Base-by-base conservation (phyloP, 129 eudicot genomes). In the Oenanthe sinensis region DNA sequence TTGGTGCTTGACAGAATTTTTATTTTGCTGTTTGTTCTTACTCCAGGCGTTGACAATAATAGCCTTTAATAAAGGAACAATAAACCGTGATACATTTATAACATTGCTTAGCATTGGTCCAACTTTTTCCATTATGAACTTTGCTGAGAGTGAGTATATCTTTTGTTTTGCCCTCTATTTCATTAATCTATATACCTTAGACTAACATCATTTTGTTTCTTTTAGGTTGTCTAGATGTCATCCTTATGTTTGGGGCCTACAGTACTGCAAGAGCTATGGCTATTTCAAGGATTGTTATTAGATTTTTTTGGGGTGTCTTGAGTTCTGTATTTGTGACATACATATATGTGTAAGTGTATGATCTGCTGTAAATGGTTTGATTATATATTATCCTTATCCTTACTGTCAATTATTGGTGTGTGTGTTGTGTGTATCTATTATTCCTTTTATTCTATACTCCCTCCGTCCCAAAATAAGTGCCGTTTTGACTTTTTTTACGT, bases 231-330 rank as follows among this genome's bases (percentile, higher is more conserved):
- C 85, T 95, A 89, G 99, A 95, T 85, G 99, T 92, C 58, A 81
- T 95, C 50, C 87, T 95, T 20, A 95, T 88, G 96, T 92, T 91
- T 79, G 99, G 99, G 81, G 99, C 99, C 54, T 95, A 95, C 86
- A 88, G 91, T 71, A 92, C 92, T 45, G 92, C 96, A 39, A 87
- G 99, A 85, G 97, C 90, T 78, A 90, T 96, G 97, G 99, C 99
- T 43, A 88, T 96, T 62, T 92, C 97, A 43, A 90, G 99, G 85
- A 87, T 96, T 82, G 77, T 96, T 81, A 92, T 96, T 71, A 88
- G 99, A 90, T 87, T 96, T 82, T 87, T 90, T 50, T 92, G 97
- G 99, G 89, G 92, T 79, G 90, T 84, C 68, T 46, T 80, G 83
- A 85, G 95, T 82, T 90, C 99, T 49, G 90, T 81, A n/a, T 87